These are phyloP conservation scores for Pichia sp. DNA, from an alignment of 1,139 yeast genomes.

Conservation along the genomic window DNA sequence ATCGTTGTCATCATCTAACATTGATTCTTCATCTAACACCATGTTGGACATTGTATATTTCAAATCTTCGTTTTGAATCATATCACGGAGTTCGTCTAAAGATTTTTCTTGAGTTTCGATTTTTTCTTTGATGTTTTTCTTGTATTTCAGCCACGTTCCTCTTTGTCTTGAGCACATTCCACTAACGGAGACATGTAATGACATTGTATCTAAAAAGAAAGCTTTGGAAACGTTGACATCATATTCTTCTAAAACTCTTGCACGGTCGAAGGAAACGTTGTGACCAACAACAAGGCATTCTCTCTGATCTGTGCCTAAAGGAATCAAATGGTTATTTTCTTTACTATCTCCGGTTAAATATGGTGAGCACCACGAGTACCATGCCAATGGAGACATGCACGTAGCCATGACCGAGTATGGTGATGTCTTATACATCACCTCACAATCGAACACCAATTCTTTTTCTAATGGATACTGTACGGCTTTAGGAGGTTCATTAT, in stretches of 20 bases:
- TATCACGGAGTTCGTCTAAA: conserved; percentile 24
- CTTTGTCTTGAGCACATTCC: conserved; percentile 96
- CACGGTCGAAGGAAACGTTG: conserved; percentile 89
- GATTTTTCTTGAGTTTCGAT: conserved; percentile 21
- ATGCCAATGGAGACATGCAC: conserved; percentile 74
- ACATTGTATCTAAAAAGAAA: conserved; percentile 88
- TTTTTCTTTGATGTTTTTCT: conserved; percentile 35
- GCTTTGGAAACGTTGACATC: conserved; percentile 62
- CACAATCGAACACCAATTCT: conserved; percentile 84
- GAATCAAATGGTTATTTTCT: conserved; percentile 61
- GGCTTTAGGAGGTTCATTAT: conserved; percentile 47
- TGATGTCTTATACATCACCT: conserved; percentile 74
- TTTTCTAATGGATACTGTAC: conserved; percentile 72
- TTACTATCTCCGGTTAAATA: conserved; percentile 57
- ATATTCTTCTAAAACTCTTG: conserved; percentile 84
- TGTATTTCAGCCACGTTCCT: conserved; percentile 70
- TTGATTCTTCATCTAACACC: conserved; percentile 25
- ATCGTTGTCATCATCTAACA: conserved; percentile 20
- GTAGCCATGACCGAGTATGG: conserved; percentile 80
- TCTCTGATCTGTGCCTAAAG: conserved; percentile 46
- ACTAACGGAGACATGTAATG: conserved; percentile 84
- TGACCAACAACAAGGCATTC: conserved; percentile 79
- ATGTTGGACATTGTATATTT: conserved; percentile 18
- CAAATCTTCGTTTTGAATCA: conserved; percentile 23
- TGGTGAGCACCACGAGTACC: conserved; percentile 98